These are phyloP conservation scores for Penicillium frequentans DNA, from an alignment of 2,329 filamentous ascomycete genomes.

Conservation along the genomic window DNA sequence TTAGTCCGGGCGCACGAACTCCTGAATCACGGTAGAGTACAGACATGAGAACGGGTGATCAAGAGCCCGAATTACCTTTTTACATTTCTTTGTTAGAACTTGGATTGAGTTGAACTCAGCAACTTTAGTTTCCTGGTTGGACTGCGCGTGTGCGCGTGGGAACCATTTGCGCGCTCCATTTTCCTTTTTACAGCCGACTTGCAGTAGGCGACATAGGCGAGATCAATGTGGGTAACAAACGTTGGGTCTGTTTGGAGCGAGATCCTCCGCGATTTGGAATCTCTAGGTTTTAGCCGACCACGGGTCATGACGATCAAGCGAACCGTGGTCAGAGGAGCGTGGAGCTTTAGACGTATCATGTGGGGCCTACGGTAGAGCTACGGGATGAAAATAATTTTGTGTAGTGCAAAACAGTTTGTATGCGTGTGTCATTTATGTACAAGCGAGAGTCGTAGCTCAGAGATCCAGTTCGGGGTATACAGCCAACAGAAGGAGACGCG, in stretches of 20 bases:
- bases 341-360: background rate
- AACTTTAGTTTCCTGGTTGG: too few relatives aligned
- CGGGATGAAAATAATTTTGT: background rate
- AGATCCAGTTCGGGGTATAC: constrained; percentile 1
- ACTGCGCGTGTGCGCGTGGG: background rate
- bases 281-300: background rate
- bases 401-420: background rate
- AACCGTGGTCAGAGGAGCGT: background rate
- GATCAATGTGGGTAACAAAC: background rate
- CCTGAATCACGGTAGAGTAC: background rate
- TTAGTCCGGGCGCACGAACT: background rate
- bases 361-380: background rate
- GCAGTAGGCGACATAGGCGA: background rate
- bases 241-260: background rate
- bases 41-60: too few relatives aligned
- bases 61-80: too few relatives aligned
- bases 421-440: constrained; percentile 1
- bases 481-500: constrained; percentile 1
- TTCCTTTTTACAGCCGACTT: background rate
- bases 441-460: constrained; percentile 1
- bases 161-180: background rate
- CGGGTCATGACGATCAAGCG: background rate
- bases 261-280: constrained; percentile 4
- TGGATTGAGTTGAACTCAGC: too few relatives aligned
- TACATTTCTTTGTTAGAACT: too few relatives aligned